Evolutionary conservation across 805 yeast species (phyloP), one percentile per base, ranked within the genome.

Genomic region (Saccharomyces jurei): DNA sequence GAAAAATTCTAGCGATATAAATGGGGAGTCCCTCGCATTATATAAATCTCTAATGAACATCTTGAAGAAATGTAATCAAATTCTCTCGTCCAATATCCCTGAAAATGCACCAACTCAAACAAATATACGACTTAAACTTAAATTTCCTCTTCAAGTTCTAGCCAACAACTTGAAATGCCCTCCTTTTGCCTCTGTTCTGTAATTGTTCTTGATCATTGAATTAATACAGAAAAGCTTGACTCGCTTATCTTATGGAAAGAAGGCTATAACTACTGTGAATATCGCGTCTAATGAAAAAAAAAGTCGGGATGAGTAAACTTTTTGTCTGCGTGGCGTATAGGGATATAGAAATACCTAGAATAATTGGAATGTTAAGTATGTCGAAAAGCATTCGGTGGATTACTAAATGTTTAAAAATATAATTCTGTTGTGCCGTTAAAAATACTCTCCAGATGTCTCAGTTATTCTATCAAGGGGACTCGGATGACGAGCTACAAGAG

Each of bases 1-100:
- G 74, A 94, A 94, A 70, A 94, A 94, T 75, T 94, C 99, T 63
- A 90, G 79, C 9, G 97, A 91, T 62, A 89, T 81, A 67, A 84
- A 88, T 52, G 84, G 64, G 75, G 81, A 21, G 74, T 75, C 56
- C 68, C 69, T 57, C 82, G 72, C 65, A 46, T 71, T 67, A 54
- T 87, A 77, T 66, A 78, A 78, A 46, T 85, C 87, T 50, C 65
- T 71, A 48, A 74, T 57, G 2, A 64, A 63, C 66, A 64, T 60
- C 17, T 22, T 25, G 2, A 44, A 11, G 26, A 6, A 36, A 22
- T 36, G 6, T 4, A 17, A n/a, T 36, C 17, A 30, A n/a, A 22
- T 22, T n/a, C 11, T 49, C 17, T 13, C 46, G 36, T 49, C n/a
- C 11, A 22, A n/a, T 21, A 17, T 13, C 8, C n/a, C 11, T 49